A percentile compares a stretch with the other conserved stretches of the same genome.
phyloP scores from a whole-genome alignment of 805 yeast species.

The Candida taoyuanica region DNA sequence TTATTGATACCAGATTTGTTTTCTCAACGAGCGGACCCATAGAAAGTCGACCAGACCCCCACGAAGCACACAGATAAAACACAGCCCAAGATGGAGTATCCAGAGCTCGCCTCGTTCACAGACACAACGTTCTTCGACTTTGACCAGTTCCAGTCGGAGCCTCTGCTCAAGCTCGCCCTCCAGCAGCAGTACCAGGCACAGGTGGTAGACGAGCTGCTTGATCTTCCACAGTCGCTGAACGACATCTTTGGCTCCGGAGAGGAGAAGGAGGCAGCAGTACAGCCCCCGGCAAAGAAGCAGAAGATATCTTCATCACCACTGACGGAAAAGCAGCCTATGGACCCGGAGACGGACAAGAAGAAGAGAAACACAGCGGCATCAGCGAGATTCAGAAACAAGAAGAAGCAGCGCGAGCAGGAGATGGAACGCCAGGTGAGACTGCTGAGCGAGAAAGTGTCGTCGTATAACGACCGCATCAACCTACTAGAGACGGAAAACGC shows the following conservation, averaged over 20 bases:
- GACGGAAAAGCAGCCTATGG: constrained; percentile 1
- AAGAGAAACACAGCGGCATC: constrained; percentile 61
- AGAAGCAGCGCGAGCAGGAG: constrained; percentile 54
- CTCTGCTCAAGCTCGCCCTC: constrained; percentile 10
- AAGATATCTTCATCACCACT: constrained; percentile 1
- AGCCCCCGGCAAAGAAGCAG: constrained; percentile 2
- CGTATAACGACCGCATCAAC: constrained; percentile 42
- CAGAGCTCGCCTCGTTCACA: constrained; percentile 19
- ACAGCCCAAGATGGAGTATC: neutral
- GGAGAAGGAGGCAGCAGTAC: neutral
- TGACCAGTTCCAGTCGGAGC: constrained; percentile 19
- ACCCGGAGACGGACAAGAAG: constrained; percentile 39
- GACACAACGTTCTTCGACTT: constrained; percentile 24
- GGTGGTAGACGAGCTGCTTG: neutral
- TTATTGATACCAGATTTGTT: no score
- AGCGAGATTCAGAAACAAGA: constrained; percentile 59
- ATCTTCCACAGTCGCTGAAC: constrained; percentile 1
- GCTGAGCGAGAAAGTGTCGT: constrained; percentile 41
- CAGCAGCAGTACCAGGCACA: constrained; percentile 7
- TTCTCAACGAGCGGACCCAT: no score
- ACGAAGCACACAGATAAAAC: no score
- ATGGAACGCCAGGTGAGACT: constrained; percentile 45
- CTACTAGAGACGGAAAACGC: constrained; percentile 60
- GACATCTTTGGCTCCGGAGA: neutral
- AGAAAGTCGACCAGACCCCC: no score